phyloP scores from a whole-genome alignment of 177 flowering plant species.

The Vitis hybrid region DNA sequence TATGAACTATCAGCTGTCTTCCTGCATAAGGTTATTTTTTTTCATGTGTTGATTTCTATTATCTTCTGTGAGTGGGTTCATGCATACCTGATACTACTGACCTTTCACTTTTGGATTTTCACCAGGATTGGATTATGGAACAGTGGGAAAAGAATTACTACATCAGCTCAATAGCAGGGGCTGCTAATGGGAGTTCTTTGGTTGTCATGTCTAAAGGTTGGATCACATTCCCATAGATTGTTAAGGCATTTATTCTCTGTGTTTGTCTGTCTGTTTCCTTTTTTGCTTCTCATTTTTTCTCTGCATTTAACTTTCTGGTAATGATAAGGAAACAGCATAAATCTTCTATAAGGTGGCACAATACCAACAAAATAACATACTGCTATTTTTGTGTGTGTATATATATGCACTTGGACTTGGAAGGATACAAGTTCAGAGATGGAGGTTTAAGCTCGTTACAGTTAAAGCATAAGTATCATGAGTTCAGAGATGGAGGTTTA shows the following conservation, averaged over 20 bases:
- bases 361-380: too few species aligned
- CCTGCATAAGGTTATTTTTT: conserved; percentile 57
- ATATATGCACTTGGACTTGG: too few species aligned
- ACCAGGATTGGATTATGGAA: conserved; percentile 95
- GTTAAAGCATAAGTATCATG: too few species aligned
- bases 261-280: neutral
- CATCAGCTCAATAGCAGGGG: conserved; percentile 92
- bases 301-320: neutral
- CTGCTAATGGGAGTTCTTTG: conserved; percentile 77
- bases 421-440: too few species aligned
- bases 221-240: neutral
- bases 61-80: conserved; percentile 1
- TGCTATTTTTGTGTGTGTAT: too few species aligned
- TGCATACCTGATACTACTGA: conserved; percentile 2
- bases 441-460: too few species aligned
- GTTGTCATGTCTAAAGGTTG: conserved; percentile 96
- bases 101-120: conserved; percentile 4
- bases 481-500: too few species aligned
- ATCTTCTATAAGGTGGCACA: too few species aligned
- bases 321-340: too few species aligned
- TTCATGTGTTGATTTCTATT: neutral
- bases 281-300: neutral
- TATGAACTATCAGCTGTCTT: conserved; percentile 64
- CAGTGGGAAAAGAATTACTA: conserved; percentile 92
- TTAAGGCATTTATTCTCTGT: neutral